phyloP scores from a whole-genome alignment of 2,329 filamentous ascomycete species.

The Talaromyces sp. region DNA sequence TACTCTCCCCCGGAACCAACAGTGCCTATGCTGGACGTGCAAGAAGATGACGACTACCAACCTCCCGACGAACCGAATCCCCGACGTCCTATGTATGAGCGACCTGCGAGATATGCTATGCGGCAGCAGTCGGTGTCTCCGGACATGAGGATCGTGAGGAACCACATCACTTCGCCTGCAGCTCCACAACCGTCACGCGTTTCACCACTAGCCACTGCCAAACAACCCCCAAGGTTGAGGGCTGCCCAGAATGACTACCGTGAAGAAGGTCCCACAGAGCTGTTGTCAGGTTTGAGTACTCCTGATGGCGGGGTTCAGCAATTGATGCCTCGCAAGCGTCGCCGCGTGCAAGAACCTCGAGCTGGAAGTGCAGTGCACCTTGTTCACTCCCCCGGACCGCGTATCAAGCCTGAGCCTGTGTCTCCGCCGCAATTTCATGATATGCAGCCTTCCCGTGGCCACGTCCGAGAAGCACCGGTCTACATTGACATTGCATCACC shows the following conservation, averaged over 20 bases:
- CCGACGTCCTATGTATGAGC: slow-evolving; percentile 37
- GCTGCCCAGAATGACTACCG: slow-evolving; percentile 33
- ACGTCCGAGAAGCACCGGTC: slow-evolving; percentile 39
- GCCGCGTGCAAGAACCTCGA: slow-evolving; percentile 40
- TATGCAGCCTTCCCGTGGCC: slow-evolving; percentile 30
- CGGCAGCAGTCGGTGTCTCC: slow-evolving; percentile 31
- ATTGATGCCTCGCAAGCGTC: slow-evolving; percentile 49
- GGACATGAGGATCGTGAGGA: slow-evolving; percentile 62
- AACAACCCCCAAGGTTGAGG: slow-evolving; percentile 43
- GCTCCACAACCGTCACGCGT: slow-evolving; percentile 72
- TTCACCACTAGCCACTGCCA: slow-evolving; percentile 51
- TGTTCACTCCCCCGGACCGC: slow-evolving; percentile 40
- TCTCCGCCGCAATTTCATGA: slow-evolving; percentile 55
- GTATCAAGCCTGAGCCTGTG: slow-evolving; percentile 59
- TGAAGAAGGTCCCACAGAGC: slow-evolving; percentile 21
- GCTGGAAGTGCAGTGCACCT: slow-evolving; percentile 29
- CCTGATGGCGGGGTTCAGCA: slow-evolving; percentile 37
- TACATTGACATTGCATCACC: slow-evolving; percentile 45
- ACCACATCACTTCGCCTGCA: slow-evolving; percentile 66
- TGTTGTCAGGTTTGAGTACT: slow-evolving; percentile 37
- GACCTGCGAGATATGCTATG: slow-evolving; percentile 33
- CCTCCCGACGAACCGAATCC: slow-evolving; percentile 26
- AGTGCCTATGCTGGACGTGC: slow-evolving; percentile 24
- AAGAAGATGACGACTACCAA: slow-evolving; percentile 21
- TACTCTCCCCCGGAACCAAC: slow-evolving; percentile 44